phyloP scores from a whole-genome alignment of 1,139 yeast genomes.

The Candida sanyaensis region DNA sequence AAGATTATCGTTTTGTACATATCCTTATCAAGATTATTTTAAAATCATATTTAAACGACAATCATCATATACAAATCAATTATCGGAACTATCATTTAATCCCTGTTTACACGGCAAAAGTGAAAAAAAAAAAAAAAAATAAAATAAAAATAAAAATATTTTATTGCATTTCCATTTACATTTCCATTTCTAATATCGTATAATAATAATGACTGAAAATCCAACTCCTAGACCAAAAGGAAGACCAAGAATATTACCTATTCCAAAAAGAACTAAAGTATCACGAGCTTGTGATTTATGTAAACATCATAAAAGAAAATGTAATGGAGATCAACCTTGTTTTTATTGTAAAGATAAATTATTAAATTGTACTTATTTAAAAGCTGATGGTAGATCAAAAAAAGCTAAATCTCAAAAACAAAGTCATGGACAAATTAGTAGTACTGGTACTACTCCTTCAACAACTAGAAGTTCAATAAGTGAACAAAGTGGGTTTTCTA shows the following conservation, averaged over 20 bases:
- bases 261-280: constrained; percentile 25
- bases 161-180: not conserved
- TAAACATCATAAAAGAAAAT: constrained; percentile 30
- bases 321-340: constrained; percentile 31
- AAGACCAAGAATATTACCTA: constrained; percentile 14
- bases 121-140: too few relatives aligned
- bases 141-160: too few relatives aligned
- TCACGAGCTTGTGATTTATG: constrained; percentile 44
- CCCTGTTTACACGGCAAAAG: too few relatives aligned
- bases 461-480: not conserved
- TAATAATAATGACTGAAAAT: not conserved
- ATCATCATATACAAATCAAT: too few relatives aligned
- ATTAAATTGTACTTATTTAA: constrained; percentile 25
- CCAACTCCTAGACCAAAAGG: constrained; percentile 13
- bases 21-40: too few relatives aligned
- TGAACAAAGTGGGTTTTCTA: not conserved
- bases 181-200: too few relatives aligned
- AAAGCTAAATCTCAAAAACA: constrained; percentile 16
- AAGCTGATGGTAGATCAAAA: constrained; percentile 28
- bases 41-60: too few relatives aligned
- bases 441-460: not conserved
- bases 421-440: not conserved
- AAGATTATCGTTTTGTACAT: too few relatives aligned
- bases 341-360: constrained; percentile 24
- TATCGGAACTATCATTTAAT: too few relatives aligned